These are phyloP conservation scores for Peronospora farinosa DNA, from an alignment of 352 stramenopile species.

Conservation along the genomic window DNA sequence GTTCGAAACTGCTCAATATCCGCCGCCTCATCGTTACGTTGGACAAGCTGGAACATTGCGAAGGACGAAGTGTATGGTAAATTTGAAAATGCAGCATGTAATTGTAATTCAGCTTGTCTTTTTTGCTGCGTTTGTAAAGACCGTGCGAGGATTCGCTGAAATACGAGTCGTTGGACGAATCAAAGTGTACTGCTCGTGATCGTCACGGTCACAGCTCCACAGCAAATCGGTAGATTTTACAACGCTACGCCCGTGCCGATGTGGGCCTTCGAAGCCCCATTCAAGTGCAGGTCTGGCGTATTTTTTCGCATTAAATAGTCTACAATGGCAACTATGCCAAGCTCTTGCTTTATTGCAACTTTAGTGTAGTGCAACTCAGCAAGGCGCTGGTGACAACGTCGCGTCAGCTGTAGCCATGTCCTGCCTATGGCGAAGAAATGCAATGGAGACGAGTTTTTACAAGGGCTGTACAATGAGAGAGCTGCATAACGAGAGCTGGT, in stretches of 20 bases:
- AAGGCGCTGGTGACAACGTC: not conserved
- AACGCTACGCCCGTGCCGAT: not conserved
- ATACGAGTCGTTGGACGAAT: constrained; percentile 3
- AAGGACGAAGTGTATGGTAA: too few relatives aligned
- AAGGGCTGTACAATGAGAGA: too few relatives aligned
- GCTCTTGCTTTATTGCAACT: not conserved
- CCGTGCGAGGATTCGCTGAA: constrained; percentile 1
- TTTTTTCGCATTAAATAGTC: not conserved
- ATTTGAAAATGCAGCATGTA: too few relatives aligned
- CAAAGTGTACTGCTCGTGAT: not conserved
- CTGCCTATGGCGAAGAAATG: too few relatives aligned
- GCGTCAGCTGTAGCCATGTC: constrained; percentile 4
- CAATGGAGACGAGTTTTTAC: too few relatives aligned
- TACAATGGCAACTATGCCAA: too few relatives aligned
- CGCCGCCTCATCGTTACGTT: constrained; percentile 4
- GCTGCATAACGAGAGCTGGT: not conserved
- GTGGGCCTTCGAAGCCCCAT: too few relatives aligned
- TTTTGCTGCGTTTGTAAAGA: constrained; percentile 5
- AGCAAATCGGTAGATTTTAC: constrained; percentile 6
- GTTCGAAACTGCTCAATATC: constrained; percentile 42
- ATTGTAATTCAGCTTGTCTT: too few relatives aligned
- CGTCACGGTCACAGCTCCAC: not conserved
- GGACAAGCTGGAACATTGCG: constrained; percentile 20
- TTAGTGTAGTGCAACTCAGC: not conserved
- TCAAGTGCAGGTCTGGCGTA: too few relatives aligned